A percentile compares a stretch with the other conserved stretches of the same genome.
These are phyloP conservation scores for Ustilago trichophora DNA, from an alignment of 1,284 basidiomycete genomes.

Conservation along the genomic window DNA sequence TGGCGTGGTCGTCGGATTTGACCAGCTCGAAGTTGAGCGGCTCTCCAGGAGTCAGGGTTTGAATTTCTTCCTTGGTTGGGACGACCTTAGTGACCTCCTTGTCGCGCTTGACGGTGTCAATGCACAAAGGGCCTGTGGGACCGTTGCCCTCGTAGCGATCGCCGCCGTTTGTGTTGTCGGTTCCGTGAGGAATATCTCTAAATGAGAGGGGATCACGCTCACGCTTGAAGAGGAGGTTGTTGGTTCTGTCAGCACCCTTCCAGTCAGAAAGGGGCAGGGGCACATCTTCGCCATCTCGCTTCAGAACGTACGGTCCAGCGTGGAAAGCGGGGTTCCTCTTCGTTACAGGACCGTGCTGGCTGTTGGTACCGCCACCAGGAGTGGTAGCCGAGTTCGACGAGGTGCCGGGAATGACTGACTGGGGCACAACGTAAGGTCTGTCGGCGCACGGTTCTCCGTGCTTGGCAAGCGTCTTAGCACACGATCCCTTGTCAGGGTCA, in stretches of 20 bases:
- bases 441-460: conserved; percentile 32
- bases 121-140: conserved; percentile 15
- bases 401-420: conserved; percentile 5
- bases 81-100: conserved; percentile 29
- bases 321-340: not conserved
- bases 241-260: not conserved
- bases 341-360: too few relatives aligned
- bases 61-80: conserved; percentile 11
- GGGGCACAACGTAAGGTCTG: conserved; percentile 35
- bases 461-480: conserved; percentile 32
- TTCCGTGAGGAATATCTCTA: too few relatives aligned
- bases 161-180: not conserved
- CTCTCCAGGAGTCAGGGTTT: too few relatives aligned
- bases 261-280: conserved; percentile 2
- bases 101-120: conserved; percentile 42
- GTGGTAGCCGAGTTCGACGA: too few relatives aligned
- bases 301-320: conserved; percentile 5
- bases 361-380: not conserved
- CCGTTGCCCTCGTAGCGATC: not conserved
- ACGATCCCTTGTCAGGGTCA: conserved; percentile 26
- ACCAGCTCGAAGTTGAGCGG: conserved; percentile 32
- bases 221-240: conserved; percentile 16
- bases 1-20: conserved; percentile 8
- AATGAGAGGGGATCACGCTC: not conserved
- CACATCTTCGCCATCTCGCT: conserved; percentile 7